Evolutionary conservation across 805 yeast species (phyloP), one percentile per base, ranked within the genome.

Genomic region (Kregervanrija delftensis): DNA sequence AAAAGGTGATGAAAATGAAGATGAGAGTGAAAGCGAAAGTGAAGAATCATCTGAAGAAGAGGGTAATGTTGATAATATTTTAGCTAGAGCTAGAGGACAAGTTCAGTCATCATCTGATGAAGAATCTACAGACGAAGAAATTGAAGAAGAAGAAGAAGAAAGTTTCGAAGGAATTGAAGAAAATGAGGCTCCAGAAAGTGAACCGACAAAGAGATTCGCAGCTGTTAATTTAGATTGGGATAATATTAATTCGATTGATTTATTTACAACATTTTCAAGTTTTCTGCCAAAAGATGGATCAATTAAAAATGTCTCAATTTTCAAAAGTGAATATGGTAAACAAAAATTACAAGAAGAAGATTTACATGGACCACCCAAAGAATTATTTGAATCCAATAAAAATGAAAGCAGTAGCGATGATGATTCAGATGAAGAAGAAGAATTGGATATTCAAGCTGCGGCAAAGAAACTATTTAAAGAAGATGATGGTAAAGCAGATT

Each of bases 181-280:
- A 30, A 68, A 67, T 9, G 74, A 77, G 43, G 85, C 93, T n/a
- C 89, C 86, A 40, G 83, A 80, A 41, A 95, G 96, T 39, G 96
- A 91, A 2, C 95, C 96, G 30, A 73, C 95, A 1, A 69, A 68
- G 32, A 70, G 86, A 5, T 71, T 93, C 57, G 99, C 99, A 0
- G 96, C 83, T 1, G 98, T 93, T 30, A 93, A 93, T 58, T 71
- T 93, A 76, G 99, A 93, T 60, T 93, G 99, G 99, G 99, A 93
- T 56, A 86, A 93, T 58, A 74, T 93, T n/a, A 76, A 79, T 39
- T 85, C 98, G 0, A 77, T 78, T 4, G 98, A 93, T 60, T 68
- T 91, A 50, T 77, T 86, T 83, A 95, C 95, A 4, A 83, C 98
- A 0, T 88, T 91, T 56, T 68, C 81, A 8, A 79, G 95, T 44